Base-by-base conservation (phyloP, 1,284 basidiomycete genomes). In the Heterobasidion annosum region DNA sequence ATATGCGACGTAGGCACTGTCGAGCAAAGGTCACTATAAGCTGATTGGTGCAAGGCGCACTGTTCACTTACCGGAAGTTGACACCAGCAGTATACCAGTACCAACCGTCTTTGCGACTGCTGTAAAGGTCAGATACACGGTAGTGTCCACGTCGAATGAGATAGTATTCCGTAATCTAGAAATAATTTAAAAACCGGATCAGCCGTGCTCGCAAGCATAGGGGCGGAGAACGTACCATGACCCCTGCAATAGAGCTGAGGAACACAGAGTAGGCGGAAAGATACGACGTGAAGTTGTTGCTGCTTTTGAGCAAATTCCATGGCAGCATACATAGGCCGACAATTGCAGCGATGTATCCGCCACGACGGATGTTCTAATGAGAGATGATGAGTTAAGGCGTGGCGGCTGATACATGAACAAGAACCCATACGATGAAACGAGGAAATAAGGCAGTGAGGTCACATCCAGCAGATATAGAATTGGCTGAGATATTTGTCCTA, bases 261-360 rank as follows among this genome's bases (percentile, higher is more conserved):
- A 91, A 91, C 54, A 91, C 87, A 25, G 85, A 86, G 68, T 91
- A 93, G 1, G 88, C 85, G 12, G 87, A 88, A 15, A 94, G 81
- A 68, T 94, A 94, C 35, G 85, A 85, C 15, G 87, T 83, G 70
- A 94, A 93, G 57, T 74, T 80, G 64, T 84, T 89, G 65, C 83
- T 86, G 58, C 75, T 81, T 66, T 85, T 85, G 60, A 91, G 76
- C 34, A 93, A 72, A 62, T 89, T 83, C 91, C 91, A 94, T 1
- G 90, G 89, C 45, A 81, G 75, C 73, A 91, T 88, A 67, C 74
- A 79, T 44, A 92, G 67, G 8, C 88, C 90, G 53, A 92, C 79
- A 42, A 86, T 74, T 1, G 87, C 87, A 16, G 84, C 86, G 52
- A 93, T 70, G 66, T 88, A 91, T 3, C 88, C 87, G 16, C 93